Percentiles rank a stretch among this genome's conserved stretches.
These are phyloP conservation scores for Kwoniella sp. DNA, from an alignment of 768 basidiomycete species.

Conservation along the genomic window DNA sequence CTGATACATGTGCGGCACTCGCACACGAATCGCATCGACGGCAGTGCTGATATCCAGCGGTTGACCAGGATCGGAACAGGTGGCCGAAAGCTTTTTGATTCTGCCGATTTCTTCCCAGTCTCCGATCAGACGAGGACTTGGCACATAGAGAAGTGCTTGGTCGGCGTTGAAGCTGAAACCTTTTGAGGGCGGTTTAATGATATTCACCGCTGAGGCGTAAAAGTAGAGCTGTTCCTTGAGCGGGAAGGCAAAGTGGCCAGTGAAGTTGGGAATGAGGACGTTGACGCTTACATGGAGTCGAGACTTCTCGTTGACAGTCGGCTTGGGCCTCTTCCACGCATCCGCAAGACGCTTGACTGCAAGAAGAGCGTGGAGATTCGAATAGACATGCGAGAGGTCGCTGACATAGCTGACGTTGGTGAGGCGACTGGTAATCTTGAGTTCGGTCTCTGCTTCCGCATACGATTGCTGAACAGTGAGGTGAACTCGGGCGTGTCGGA, in stretches of 20 bases:
- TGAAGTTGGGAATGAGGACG: constrained; percentile 24
- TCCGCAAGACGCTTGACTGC: constrained; percentile 54
- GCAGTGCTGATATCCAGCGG: constrained; percentile 54
- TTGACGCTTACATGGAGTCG: constrained; percentile 49
- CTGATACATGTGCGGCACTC: constrained; percentile 73
- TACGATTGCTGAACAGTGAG: constrained; percentile 15
- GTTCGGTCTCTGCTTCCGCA: constrained; percentile 10
- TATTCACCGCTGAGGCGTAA: constrained; percentile 13
- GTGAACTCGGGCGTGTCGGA: constrained; percentile 2
- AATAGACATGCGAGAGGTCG: constrained; percentile 65
- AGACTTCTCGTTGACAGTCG: constrained; percentile 23
- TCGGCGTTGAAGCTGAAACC: constrained; percentile 52
- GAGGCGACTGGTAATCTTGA: constrained; percentile 15
- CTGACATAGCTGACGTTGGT: constrained; percentile 23
- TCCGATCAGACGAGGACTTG: constrained; percentile 53
- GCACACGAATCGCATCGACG: constrained; percentile 65
- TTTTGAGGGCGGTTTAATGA: constrained; percentile 32
- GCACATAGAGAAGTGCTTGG: constrained; percentile 56
- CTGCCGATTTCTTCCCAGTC: constrained; percentile 73
- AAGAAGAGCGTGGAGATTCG: constrained; percentile 60
- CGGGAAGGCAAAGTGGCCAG: constrained; percentile 47
- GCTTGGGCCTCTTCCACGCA: constrained; percentile 36
- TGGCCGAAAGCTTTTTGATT: constrained; percentile 57
- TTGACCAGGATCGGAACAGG: constrained; percentile 48
- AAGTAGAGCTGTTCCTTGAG: constrained; percentile 49